Conservation (phyloP, 371 early-diverging fungal species). For the Rhizomucor miehei region DNA sequence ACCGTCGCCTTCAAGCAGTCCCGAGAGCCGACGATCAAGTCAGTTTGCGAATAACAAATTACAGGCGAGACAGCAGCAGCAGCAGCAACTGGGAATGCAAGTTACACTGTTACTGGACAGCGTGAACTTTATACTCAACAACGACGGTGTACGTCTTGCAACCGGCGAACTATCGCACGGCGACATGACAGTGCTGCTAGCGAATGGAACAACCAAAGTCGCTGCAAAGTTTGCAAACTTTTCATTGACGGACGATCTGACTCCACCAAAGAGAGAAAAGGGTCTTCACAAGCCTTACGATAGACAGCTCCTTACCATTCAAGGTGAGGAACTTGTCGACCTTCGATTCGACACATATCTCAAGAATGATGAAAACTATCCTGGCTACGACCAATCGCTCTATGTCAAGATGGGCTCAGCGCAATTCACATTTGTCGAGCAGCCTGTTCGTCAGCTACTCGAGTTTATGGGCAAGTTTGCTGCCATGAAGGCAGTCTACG, state of each 20-base stretch:
- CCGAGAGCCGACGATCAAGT: too few species aligned
- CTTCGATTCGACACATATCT: constrained; percentile 81
- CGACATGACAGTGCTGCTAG: constrained; percentile 65
- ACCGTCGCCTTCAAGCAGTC: not conserved
- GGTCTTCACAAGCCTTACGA: constrained; percentile 14
- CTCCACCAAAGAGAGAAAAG: constrained; percentile 13
- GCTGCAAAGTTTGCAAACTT: constrained; percentile 87
- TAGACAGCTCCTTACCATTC: constrained; percentile 71
- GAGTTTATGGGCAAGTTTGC: constrained; percentile 76
- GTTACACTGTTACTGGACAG: constrained; percentile 79
- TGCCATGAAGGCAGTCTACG: constrained; percentile 85
- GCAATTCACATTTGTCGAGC: constrained; percentile 68
- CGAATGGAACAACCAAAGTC: constrained; percentile 60
- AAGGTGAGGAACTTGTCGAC: constrained; percentile 87
- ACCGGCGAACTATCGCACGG: constrained; percentile 74
- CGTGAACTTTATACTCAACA: constrained; percentile 81
- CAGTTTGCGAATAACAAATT: not conserved
- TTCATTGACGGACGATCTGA: constrained; percentile 66
- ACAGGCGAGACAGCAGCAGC: constrained; percentile 7
- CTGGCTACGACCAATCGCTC: constrained; percentile 85
- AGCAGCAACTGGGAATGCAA: constrained; percentile 22
- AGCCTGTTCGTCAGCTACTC: constrained; percentile 54
- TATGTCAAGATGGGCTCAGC: constrained; percentile 80
- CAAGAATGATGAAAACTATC: constrained; percentile 51
- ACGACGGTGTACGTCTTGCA: constrained; percentile 79